These are phyloP conservation scores for Mortierella claussenii DNA, from an alignment of 192 early-diverging fungal species.

Conservation along the genomic window DNA sequence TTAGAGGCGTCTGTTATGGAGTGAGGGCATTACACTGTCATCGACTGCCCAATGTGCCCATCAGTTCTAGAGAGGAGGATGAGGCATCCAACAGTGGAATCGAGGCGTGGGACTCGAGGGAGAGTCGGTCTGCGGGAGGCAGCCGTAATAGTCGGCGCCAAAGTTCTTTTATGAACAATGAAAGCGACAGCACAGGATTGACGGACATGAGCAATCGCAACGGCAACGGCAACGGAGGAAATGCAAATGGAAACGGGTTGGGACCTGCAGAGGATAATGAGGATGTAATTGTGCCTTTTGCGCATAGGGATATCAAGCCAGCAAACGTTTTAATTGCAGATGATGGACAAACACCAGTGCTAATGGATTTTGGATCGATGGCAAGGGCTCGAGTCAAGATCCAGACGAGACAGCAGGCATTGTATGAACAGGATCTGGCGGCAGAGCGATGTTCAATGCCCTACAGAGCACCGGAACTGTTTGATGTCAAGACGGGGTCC, in stretches of 20 bases:
- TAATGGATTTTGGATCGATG: constrained; percentile 86
- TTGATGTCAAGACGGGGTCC: constrained; percentile 75
- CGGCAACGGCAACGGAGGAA: background rate
- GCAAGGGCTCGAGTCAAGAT: constrained; percentile 65
- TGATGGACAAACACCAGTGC: constrained; percentile 70
- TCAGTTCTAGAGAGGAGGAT: constrained; percentile 42
- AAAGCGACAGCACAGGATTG: constrained; percentile 35
- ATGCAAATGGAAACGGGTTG: constrained; percentile 1
- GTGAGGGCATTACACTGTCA: constrained; percentile 68
- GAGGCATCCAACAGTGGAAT: constrained; percentile 27
- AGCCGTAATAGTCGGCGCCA: too few relatives aligned
- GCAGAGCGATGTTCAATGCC: constrained; percentile 78
- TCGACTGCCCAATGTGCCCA: constrained; percentile 53
- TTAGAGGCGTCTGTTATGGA: constrained; percentile 68
- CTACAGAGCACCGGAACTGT: constrained; percentile 82
- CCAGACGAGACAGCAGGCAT: constrained; percentile 64
- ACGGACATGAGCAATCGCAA: constrained; percentile 21
- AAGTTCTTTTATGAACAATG: constrained; percentile 12
- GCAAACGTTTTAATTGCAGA: constrained; percentile 76
- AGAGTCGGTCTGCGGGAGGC: constrained; percentile 19
- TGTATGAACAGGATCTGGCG: constrained; percentile 77
- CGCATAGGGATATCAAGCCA: constrained; percentile 83
- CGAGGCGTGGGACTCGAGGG: constrained; percentile 45
- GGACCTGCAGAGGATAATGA: constrained; percentile 30
- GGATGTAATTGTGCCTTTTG: constrained; percentile 61